Conservation (phyloP, 192 early-diverging fungal species). For the Coemansia sp. region DNA sequence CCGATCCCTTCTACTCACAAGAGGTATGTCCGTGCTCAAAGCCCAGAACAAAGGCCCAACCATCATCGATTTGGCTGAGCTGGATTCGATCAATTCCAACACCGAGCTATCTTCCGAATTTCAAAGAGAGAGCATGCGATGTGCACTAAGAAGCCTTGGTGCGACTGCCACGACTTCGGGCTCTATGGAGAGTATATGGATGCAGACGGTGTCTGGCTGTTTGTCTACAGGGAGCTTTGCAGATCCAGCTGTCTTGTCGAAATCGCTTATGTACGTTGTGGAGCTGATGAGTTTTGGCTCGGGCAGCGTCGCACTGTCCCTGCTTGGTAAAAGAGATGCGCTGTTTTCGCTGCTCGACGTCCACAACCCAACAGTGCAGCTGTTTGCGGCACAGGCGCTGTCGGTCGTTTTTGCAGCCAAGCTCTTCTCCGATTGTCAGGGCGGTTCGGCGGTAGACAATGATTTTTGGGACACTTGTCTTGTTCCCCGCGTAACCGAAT, state of each 20-base stretch:
- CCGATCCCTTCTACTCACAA: constrained; percentile 36
- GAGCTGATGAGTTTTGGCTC: constrained; percentile 38
- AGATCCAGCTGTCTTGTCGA: constrained; percentile 17
- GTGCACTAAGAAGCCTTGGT: constrained; percentile 15
- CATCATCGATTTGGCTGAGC: constrained; percentile 8
- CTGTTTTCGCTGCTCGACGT: constrained; percentile 19
- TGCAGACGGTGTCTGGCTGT: constrained; percentile 12
- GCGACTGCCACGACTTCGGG: neutral
- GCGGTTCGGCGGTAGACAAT: neutral
- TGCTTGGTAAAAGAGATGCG: constrained; percentile 21
- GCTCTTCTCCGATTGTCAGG: constrained; percentile 15
- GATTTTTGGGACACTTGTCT: constrained; percentile 28
- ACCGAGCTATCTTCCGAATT: constrained; percentile 24
- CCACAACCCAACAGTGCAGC: constrained; percentile 21
- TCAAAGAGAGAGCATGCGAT: constrained; percentile 27
- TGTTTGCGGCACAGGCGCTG: constrained; percentile 25
- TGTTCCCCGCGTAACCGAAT: constrained; percentile 6
- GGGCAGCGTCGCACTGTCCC: constrained; percentile 9
- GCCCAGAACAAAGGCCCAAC: neutral
- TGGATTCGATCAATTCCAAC: constrained; percentile 29
- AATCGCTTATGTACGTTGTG: constrained; percentile 32
- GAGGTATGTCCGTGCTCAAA: constrained; percentile 11
- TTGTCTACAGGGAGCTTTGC: neutral
- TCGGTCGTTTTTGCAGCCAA: constrained; percentile 25
- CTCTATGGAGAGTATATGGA: constrained; percentile 16